Conservation (phyloP, 140 eudicot species). For the Oenanthe javanica region DNA sequence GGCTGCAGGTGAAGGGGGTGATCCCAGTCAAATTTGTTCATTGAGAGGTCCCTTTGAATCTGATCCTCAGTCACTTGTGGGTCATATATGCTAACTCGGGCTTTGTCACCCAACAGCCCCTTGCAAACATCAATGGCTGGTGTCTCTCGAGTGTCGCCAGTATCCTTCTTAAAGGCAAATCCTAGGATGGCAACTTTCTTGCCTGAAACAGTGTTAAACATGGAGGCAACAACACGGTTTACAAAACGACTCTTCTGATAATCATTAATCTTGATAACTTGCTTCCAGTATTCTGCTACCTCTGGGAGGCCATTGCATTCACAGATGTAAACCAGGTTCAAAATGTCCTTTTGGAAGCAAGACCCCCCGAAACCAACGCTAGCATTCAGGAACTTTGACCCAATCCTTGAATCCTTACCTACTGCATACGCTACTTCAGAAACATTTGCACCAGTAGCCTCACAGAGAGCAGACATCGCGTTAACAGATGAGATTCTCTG, state of each 20-base stretch:
- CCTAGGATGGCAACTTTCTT: constrained; percentile 51
- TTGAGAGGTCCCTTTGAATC: constrained; percentile 44
- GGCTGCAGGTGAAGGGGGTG: constrained; percentile 64
- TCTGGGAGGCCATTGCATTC: constrained; percentile 61
- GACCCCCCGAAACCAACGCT: constrained; percentile 62
- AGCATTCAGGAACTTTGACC: constrained; percentile 49
- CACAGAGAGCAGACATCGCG: constrained; percentile 63
- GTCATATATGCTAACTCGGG: constrained; percentile 47
- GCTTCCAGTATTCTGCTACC: constrained; percentile 63
- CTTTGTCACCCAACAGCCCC: constrained; percentile 50
- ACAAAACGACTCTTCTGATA: constrained; percentile 29
- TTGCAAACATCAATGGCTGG: constrained; percentile 59
- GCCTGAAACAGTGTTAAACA: constrained; percentile 54
- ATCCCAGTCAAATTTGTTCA: constrained; percentile 63
- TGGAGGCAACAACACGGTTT: constrained; percentile 50
- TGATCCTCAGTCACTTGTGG: constrained; percentile 60
- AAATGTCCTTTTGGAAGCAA: constrained; percentile 57
- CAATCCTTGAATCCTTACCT: constrained; percentile 49
- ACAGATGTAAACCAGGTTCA: constrained; percentile 51
- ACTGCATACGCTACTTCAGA: constrained; percentile 44
- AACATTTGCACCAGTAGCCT: constrained; percentile 59
- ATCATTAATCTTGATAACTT: constrained; percentile 47
- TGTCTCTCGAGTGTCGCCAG: constrained; percentile 55
- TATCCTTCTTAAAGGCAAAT: constrained; percentile 56
- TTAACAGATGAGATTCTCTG: constrained; percentile 30